Evolutionary conservation across 306 rosid species (phyloP).

Genomic region (Potentilla sterilis): DNA sequence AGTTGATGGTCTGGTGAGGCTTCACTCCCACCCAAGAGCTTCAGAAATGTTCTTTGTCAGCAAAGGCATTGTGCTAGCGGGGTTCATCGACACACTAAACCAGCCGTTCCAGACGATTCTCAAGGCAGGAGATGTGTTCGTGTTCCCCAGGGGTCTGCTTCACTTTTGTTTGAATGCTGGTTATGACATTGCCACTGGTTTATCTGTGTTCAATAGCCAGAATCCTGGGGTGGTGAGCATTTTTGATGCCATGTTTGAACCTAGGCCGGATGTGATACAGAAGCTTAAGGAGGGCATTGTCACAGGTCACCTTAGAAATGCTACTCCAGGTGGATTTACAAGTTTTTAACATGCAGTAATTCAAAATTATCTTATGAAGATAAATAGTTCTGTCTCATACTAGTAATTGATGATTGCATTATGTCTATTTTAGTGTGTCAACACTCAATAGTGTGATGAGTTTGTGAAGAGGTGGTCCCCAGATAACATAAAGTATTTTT

Average conservation of each 20-base stretch:
- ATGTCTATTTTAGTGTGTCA: background rate
- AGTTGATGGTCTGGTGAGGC: slow-evolving; percentile 42
- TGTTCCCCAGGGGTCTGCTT: slow-evolving; percentile 70
- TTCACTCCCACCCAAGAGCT: slow-evolving; percentile 76
- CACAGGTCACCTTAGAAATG: background rate
- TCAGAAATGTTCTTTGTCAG: slow-evolving; percentile 59
- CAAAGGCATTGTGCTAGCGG: slow-evolving; percentile 45
- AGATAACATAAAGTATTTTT: no score
- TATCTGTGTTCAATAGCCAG: slow-evolving; percentile 63
- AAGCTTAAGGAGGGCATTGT: slow-evolving; percentile 35
- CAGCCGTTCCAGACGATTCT: slow-evolving; percentile 39
- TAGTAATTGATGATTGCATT: background rate
- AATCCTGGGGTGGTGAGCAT: slow-evolving; percentile 60
- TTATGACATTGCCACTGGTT: slow-evolving; percentile 36
- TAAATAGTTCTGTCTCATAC: background rate
- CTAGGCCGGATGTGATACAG: slow-evolving; percentile 33
- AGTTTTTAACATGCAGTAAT: background rate
- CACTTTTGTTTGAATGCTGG: slow-evolving; percentile 59
- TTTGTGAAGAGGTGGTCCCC: background rate
- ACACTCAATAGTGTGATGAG: background rate
- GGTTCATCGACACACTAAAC: slow-evolving; percentile 60
- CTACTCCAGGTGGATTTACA: background rate
- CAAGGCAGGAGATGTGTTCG: slow-evolving; percentile 57
- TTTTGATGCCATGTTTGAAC: slow-evolving; percentile 26
- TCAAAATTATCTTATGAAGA: background rate